Conservation (phyloP, 2,329 filamentous ascomycete genomes). For the Cucurbitaria berberidis region DNA sequence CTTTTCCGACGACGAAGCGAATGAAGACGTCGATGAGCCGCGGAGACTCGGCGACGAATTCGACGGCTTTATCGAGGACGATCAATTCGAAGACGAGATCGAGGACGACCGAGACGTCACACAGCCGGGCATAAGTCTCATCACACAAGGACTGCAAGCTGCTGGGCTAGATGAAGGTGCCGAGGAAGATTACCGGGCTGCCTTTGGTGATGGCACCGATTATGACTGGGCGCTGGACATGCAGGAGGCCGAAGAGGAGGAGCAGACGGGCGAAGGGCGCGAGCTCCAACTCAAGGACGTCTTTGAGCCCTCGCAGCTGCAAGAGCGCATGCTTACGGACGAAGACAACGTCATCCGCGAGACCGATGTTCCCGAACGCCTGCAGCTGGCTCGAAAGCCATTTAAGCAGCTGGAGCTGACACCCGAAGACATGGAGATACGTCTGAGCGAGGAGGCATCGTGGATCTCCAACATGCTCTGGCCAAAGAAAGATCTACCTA, state of each 20-base stretch:
- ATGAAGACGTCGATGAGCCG: slow-evolving; percentile 56
- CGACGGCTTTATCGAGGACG: slow-evolving; percentile 91
- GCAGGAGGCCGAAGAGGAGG: slow-evolving; percentile 82
- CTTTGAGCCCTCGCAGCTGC: slow-evolving; percentile 93
- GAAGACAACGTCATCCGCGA: slow-evolving; percentile 91
- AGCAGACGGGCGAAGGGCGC: slow-evolving; percentile 78
- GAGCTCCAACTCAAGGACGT: slow-evolving; percentile 95
- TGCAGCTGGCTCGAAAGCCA: slow-evolving; percentile 87
- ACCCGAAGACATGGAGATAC: slow-evolving; percentile 70
- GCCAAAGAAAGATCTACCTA: slow-evolving; percentile 78
- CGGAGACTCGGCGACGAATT: slow-evolving; percentile 48
- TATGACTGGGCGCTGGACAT: slow-evolving; percentile 93
- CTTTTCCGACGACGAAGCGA: slow-evolving; percentile 93
- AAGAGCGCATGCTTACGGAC: slow-evolving; percentile 93
- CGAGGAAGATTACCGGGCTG: slow-evolving; percentile 92
- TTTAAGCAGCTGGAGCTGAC: slow-evolving; percentile 83
- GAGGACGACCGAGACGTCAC: slow-evolving; percentile 86
- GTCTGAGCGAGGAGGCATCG: slow-evolving; percentile 79
- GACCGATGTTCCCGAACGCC: slow-evolving; percentile 89
- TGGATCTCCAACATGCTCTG: slow-evolving; percentile 94
- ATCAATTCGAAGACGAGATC: slow-evolving; percentile 80
- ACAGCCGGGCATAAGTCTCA: slow-evolving; percentile 73
- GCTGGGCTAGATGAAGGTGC: slow-evolving; percentile 89
- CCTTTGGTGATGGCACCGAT: slow-evolving; percentile 94
- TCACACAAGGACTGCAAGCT: slow-evolving; percentile 75